A percentile compares a stretch with the other conserved stretches of the same genome.
Conservation (phyloP, 1,139 yeast species). For the Pichia sorboxylosa region DNA sequence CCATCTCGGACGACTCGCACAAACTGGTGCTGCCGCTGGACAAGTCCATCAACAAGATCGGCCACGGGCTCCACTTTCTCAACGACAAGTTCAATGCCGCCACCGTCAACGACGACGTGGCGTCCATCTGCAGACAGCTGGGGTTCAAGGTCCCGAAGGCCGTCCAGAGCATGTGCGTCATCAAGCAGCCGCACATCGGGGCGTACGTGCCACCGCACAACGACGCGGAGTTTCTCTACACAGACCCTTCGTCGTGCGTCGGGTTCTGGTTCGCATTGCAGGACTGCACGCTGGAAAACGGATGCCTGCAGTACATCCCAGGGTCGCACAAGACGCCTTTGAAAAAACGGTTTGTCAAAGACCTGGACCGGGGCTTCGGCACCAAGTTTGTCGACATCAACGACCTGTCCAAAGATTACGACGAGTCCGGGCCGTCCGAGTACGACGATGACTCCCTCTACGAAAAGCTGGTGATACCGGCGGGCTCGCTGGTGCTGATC, state of each 20-base stretch:
- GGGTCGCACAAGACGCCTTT: conserved; percentile 61
- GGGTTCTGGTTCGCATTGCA: conserved; percentile 83
- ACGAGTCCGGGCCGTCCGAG: conserved; percentile 6
- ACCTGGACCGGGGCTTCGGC: conserved; percentile 35
- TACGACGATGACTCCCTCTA: conserved; percentile 28
- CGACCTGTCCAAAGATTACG: conserved; percentile 14
- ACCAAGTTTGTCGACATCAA: conserved; percentile 33
- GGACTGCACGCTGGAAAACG: conserved; percentile 57
- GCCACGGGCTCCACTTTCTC: conserved; percentile 61
- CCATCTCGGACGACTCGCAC: conserved; percentile 38
- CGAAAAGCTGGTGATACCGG: conserved; percentile 48
- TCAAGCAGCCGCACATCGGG: conserved; percentile 67
- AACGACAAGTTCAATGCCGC: conserved; percentile 37
- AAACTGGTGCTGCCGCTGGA: conserved; percentile 39
- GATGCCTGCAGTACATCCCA: conserved; percentile 63
- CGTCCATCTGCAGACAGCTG: conserved; percentile 41
- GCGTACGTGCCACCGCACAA: conserved; percentile 73
- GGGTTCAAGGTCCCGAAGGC: conserved; percentile 56
- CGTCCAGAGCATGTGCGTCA: conserved; percentile 68
- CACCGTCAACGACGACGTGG: conserved; percentile 42
- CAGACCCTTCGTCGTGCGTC: conserved; percentile 59
- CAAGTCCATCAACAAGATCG: conserved; percentile 61
- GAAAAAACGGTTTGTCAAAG: conserved; percentile 54
- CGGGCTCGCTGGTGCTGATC: conserved; percentile 59
- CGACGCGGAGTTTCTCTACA: conserved; percentile 63